Evolutionary conservation across 225 moss, liverwort and hornwort species (phyloP).

Genomic region (Marchantia polymorpha): DNA sequence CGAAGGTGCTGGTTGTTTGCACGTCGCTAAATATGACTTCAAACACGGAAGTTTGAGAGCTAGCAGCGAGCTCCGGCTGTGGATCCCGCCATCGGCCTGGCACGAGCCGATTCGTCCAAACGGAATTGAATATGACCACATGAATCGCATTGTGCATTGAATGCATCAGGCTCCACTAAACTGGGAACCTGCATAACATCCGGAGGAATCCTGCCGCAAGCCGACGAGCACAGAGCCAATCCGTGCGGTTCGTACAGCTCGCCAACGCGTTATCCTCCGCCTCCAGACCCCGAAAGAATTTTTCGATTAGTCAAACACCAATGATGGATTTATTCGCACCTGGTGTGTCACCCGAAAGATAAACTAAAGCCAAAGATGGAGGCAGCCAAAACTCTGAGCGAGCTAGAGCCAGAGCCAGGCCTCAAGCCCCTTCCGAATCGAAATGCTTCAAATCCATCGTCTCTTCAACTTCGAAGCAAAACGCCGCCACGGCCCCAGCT

Average conservation of each 20-base stretch:
- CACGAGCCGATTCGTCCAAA: background rate
- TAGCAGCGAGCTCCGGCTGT: background rate
- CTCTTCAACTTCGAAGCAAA: background rate
- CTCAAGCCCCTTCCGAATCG: too few species aligned
- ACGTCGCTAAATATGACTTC: slow-evolving; percentile 11
- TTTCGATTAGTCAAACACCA: slow-evolving; percentile 7
- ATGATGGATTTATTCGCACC: background rate
- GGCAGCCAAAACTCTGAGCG: background rate
- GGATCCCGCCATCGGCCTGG: slow-evolving; percentile 2
- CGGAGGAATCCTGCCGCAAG: background rate
- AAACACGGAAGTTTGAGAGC: background rate
- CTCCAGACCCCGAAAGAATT: slow-evolving; percentile 7
- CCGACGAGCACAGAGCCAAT: background rate
- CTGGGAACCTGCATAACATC: slow-evolving; percentile 2
- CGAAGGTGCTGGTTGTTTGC: background rate
- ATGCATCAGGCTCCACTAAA: background rate
- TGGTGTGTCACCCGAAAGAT: background rate
- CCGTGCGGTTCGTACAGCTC: background rate
- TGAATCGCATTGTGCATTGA: slow-evolving; percentile 3
- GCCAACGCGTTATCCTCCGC: background rate
- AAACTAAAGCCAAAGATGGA: background rate
- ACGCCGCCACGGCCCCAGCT: background rate
- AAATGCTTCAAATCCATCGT: background rate
- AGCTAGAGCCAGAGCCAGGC: background rate
- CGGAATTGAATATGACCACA: slow-evolving; percentile 8